Conservation (phyloP, 1,284 basidiomycete genomes). For the Heliocybe sulcata region DNA sequence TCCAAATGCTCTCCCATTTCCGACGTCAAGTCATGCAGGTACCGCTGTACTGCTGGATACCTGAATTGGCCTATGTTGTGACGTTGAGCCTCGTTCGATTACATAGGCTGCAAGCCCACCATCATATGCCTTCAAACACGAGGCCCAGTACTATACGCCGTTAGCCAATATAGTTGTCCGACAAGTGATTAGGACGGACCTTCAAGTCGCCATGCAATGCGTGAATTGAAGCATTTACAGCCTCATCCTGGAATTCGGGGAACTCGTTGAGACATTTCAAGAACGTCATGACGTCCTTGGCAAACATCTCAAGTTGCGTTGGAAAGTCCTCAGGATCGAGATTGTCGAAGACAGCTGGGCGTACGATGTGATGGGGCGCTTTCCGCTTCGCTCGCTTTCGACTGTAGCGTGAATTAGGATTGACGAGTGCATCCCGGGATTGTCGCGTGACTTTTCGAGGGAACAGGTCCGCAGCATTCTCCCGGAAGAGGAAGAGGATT, state of each 20-base stretch:
- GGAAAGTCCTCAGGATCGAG: conserved; percentile 61
- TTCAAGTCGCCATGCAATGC: conserved; percentile 63
- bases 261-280: conserved; percentile 65
- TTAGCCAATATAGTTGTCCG: conserved; percentile 5
- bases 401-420: not conserved
- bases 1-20: conserved; percentile 71
- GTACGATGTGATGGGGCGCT: conserved; percentile 36
- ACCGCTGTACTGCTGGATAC: conserved; percentile 61
- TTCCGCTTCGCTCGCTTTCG: conserved; percentile 12
- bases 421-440: conserved; percentile 24
- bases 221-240: conserved; percentile 57
- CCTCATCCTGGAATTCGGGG: conserved; percentile 67
- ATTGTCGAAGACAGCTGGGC: conserved; percentile 44
- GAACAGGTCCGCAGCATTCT: conserved; percentile 66
- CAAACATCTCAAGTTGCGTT: conserved; percentile 36
- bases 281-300: conserved; percentile 55
- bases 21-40: conserved; percentile 59
- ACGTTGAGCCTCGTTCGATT: not conserved
- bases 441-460: conserved; percentile 50
- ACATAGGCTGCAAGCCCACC: conserved; percentile 25
- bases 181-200: conserved; percentile 25
- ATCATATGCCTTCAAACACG: conserved; percentile 54
- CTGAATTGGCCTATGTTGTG: conserved; percentile 49
- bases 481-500: conserved; percentile 56
- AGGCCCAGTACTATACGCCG: conserved; percentile 53